phyloP scores from a whole-genome alignment of 768 basidiomycete species.

The Suillus luteus region DNA sequence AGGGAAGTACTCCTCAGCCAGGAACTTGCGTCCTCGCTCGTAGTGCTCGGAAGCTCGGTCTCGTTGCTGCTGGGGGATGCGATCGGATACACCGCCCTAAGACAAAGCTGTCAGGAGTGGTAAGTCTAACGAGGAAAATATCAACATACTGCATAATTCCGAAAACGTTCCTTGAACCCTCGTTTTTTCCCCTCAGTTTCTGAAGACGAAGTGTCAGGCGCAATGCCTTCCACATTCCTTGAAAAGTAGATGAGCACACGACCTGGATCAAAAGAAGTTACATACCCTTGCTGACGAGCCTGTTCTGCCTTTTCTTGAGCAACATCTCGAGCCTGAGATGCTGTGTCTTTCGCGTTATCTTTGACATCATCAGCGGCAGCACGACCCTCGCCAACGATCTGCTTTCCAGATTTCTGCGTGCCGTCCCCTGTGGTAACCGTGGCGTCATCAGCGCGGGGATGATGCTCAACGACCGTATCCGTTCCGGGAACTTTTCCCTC shows the following conservation, averaged over 20 bases:
- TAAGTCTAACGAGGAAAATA: neutral
- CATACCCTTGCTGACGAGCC: conserved; percentile 20
- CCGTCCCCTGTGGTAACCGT: conserved; percentile 36
- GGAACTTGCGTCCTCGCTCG: conserved; percentile 64
- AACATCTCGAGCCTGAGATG: conserved; percentile 6
- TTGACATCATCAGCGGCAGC: conserved; percentile 16
- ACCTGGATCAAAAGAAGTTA: neutral
- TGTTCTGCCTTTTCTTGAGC: conserved; percentile 14
- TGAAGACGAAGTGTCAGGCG: conserved; percentile 19
- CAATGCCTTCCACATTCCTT: conserved; percentile 32
- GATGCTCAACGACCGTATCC: conserved; percentile 45
- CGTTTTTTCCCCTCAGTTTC: conserved; percentile 41
- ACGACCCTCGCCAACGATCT: conserved; percentile 25
- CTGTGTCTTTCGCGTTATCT: conserved; percentile 17
- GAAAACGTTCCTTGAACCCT: conserved; percentile 33
- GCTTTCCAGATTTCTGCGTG: conserved; percentile 31
- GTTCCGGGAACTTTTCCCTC: conserved; percentile 48
- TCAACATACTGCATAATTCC: conserved; percentile 31
- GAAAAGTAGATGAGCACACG: conserved; percentile 8
- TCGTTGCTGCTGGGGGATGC: conserved; percentile 70
- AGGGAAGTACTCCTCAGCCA: conserved; percentile 87
- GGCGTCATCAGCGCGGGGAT: conserved; percentile 52
- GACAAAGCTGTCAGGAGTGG: conserved; percentile 10
- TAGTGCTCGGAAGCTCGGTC: conserved; percentile 53
- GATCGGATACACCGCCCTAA: conserved; percentile 50